phyloP scores from a whole-genome alignment of 768 basidiomycete genomes.

The Tricholoma terreum region DNA sequence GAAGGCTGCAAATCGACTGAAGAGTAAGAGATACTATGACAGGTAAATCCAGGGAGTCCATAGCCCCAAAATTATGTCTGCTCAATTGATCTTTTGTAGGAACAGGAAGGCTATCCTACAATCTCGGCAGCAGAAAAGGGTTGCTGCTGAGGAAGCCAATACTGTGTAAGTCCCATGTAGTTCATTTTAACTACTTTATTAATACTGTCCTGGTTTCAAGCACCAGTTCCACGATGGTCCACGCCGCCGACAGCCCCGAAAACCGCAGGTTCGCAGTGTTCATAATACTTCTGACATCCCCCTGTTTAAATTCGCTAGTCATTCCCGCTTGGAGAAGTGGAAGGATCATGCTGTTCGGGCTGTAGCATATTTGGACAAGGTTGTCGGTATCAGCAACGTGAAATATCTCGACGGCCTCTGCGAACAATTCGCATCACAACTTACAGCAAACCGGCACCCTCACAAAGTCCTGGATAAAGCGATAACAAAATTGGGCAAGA shows the following conservation, averaged over 20 bases:
- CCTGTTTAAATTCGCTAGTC: not conserved
- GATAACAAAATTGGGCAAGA: not conserved
- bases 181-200: not conserved
- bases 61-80: not conserved
- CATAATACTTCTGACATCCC: no score
- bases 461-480: not conserved
- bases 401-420: not conserved
- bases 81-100: not conserved
- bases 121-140: not conserved
- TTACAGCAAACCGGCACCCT: not conserved
- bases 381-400: not conserved
- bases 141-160: not conserved
- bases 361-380: not conserved
- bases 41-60: not conserved
- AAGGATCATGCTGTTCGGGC: not conserved
- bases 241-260: not conserved
- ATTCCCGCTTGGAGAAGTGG: not conserved
- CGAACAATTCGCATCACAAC: not conserved
- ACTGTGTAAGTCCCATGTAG: not conserved
- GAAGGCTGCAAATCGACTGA: not conserved
- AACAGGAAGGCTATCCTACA: not conserved
- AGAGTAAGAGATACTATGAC: not conserved
- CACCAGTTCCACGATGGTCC: not conserved
- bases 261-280: not conserved
- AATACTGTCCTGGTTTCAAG: not conserved